Evolutionary conservation across 192 early-diverging fungal genomes (phyloP), one percentile per base, ranked within the genome.

Genomic region (Entomortierella lignicola): DNA sequence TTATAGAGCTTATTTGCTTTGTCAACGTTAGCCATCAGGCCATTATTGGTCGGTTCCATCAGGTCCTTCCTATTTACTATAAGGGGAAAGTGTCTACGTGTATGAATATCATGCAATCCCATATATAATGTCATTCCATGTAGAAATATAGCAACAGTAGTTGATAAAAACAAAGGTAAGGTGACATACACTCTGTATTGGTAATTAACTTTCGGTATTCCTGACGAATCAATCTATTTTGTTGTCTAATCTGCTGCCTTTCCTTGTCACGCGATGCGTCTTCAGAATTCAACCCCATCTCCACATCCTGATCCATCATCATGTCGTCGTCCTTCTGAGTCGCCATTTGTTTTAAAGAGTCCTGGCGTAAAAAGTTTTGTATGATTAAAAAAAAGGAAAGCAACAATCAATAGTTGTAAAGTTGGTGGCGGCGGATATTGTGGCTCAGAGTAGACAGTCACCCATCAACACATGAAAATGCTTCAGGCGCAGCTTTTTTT

Each of bases 41-140:
- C 79, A 53, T 83, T 72, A 10, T 80, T 74, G 15, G 62, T 57
- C 6, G 83, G 61, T 13, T 77, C 66, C 47, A 83, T 59, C 18
- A 81, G 72, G 20, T 85, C 77, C 18, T 81, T 82, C 1, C 77
- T 54, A 30, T 81, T 65, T 43, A 69, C 86, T 88, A 79, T 25
- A 34, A 37, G 3, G 10, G 26, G 21, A 21, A 27, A 13, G 52
- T 23, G 3, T 37, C 34, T 37, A 27, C 3, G 4, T 27, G 27
- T 6, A 26, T 8, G 18, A 27, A 15, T 27, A 54, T 54, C 10
- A 27, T 54, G 8, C 15, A 51, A 17, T n/a, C n/a, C n/a, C n/a
- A n/a, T n/a, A n/a, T n/a, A n/a, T n/a, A n/a, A n/a, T n/a, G n/a
- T n/a, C n/a, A n/a, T n/a, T n/a, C n/a, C n/a, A n/a, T n/a, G n/a